Base-by-base conservation (phyloP, 2,329 filamentous ascomycete genomes). In the Didymella sp. region DNA sequence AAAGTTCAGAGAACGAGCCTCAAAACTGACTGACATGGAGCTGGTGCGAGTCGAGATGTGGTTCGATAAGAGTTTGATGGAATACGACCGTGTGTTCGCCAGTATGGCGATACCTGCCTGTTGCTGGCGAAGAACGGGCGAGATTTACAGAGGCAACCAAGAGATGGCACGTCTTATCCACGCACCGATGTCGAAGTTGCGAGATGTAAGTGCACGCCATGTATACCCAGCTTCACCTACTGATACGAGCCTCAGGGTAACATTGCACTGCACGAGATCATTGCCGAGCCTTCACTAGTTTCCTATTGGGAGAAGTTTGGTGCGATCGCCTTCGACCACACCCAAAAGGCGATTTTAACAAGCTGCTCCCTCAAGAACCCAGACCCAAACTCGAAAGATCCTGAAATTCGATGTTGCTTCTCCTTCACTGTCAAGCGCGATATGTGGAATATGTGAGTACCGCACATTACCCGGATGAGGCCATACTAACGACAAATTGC, bases 301-400 rank as follows among this genome's bases (percentile, higher is more conserved):
- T 91, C 91, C 68, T 99, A 99, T 72, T 99, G 95, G 95, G 95
- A 99, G 77, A 96, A 99, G 71, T 99, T 99, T 72, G 93, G 94
- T 47, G 94, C 92, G 5, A 98, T 99, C 68, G 96, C 95, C 9
- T 99, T 99, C 76, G 95, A 99, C 73, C 87, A 89, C 55, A 88
- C 87, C 9, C 95, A 98, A 73, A 96, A 99, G 75, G 96, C 94
- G 21, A 91, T 99, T 70, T 81, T 99, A 65, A 99, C 95, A 21
- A 94, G 91, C 64, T 99, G 95, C 74, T 89, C 91, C 11, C 79
- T 99, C 60, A 96, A 96, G 77, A 93, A 88, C 64, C 93, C 73
- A 0, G 73, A 78, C 52, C 67, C 71, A 47, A 84, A 84, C 58
- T 87, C 88, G 3, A 86, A 86, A 41, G 85, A 89, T 51, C 86